phyloP scores from a whole-genome alignment of 2,329 filamentous ascomycete genomes.

The Apiospora malaysiana region DNA sequence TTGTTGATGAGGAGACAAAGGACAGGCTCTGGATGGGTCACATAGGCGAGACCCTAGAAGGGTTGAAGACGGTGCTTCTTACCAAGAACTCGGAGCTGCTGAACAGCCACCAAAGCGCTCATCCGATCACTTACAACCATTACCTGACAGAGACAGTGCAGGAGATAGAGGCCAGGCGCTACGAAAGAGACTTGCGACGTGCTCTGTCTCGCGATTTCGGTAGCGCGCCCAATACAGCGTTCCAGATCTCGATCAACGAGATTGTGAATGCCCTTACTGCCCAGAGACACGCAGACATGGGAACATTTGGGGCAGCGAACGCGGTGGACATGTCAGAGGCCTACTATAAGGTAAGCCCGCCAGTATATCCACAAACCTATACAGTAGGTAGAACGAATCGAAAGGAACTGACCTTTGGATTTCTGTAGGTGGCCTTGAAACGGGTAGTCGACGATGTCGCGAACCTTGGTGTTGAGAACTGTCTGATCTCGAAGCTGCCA shows the following conservation, averaged over 20 bases:
- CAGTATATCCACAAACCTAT: background rate
- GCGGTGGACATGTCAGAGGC: constrained; percentile 24
- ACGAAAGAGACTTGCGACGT: background rate
- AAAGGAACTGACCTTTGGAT: background rate
- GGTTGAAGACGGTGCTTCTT: constrained; percentile 29
- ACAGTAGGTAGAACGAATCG: background rate
- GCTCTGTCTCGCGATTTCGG: constrained; percentile 16
- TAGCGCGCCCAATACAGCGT: background rate
- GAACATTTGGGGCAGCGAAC: background rate
- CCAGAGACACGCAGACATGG: constrained; percentile 21
- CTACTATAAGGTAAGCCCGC: constrained; percentile 28
- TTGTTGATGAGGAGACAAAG: constrained; percentile 32
- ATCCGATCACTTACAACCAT: constrained; percentile 49
- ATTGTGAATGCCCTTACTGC: background rate
- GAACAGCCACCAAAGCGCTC: constrained; percentile 33
- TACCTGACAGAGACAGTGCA: constrained; percentile 43
- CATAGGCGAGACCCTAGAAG: constrained; percentile 32
- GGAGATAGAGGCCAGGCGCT: constrained; percentile 31
- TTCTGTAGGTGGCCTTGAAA: constrained; percentile 34
- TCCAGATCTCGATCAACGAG: background rate
- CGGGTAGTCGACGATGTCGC: constrained; percentile 35
- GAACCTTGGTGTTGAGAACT: constrained; percentile 33
- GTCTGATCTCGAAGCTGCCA: constrained; percentile 32
- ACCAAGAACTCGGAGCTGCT: constrained; percentile 38
- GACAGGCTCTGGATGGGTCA: constrained; percentile 29